phyloP scores from a whole-genome alignment of 2,329 filamentous ascomycete genomes.

The Xylaria sp. region DNA sequence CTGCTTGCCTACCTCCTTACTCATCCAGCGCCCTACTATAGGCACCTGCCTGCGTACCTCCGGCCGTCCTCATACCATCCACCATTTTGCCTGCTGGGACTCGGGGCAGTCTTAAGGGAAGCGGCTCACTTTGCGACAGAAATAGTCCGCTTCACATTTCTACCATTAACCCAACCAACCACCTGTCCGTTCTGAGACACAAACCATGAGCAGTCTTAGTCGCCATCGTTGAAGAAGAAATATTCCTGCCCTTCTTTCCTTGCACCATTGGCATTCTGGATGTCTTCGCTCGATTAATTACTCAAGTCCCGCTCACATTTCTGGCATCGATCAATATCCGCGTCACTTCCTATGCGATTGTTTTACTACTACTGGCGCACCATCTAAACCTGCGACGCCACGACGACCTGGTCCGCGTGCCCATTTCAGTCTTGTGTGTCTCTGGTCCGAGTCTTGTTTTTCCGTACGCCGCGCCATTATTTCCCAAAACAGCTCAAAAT shows the following conservation, averaged over 20 bases:
- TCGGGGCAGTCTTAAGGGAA: slow-evolving; percentile 22
- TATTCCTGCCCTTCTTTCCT: slow-evolving; percentile 39
- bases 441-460: slow-evolving; percentile 30
- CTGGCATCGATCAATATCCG: slow-evolving; percentile 35
- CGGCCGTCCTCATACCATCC: neutral
- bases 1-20: slow-evolving; percentile 1
- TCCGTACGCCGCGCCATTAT: slow-evolving; percentile 30
- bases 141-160: slow-evolving; percentile 25
- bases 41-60: slow-evolving; percentile 14
- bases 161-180: slow-evolving; percentile 8
- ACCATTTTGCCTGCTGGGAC: slow-evolving; percentile 16
- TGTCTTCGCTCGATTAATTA: slow-evolving; percentile 44
- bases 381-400: slow-evolving; percentile 38
- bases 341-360: slow-evolving; percentile 40
- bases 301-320: slow-evolving; percentile 43
- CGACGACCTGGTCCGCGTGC: slow-evolving; percentile 22
- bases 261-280: slow-evolving; percentile 48
- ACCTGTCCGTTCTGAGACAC: slow-evolving; percentile 33
- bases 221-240: slow-evolving; percentile 47
- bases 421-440: slow-evolving; percentile 15
- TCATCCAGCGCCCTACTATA: neutral
- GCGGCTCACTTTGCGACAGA: slow-evolving; percentile 24
- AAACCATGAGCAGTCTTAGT: slow-evolving; percentile 38
- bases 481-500: slow-evolving; percentile 39
- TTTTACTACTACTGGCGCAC: slow-evolving; percentile 34